These are phyloP conservation scores for Eucalyptus melliodora DNA, from an alignment of 345 rosid species.

Conservation along the genomic window DNA sequence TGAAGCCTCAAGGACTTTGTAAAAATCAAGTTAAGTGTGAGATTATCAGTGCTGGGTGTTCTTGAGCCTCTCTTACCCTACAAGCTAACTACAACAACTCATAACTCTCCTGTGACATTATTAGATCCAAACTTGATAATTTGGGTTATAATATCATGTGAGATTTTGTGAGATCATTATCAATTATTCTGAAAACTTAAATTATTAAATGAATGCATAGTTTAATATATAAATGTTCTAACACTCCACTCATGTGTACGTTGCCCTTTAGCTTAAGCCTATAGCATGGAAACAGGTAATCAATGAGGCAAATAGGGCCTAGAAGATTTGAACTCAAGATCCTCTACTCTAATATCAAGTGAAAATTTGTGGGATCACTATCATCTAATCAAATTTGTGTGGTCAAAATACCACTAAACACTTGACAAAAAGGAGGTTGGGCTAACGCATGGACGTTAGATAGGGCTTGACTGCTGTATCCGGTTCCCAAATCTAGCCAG, in stretches of 20 bases:
- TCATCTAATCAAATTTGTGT: neutral
- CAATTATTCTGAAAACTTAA: too few species aligned
- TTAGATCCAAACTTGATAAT: neutral
- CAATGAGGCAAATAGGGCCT: neutral
- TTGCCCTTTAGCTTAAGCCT: neutral
- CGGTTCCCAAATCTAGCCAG: neutral
- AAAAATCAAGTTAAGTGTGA: neutral
- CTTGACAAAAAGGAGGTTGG: neutral
- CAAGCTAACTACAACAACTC: neutral
- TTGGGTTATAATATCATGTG: accelerated
- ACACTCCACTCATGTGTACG: neutral
- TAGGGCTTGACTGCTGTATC: neutral
- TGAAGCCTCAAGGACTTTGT: neutral
- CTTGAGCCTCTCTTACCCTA: neutral
- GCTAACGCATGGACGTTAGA: neutral
- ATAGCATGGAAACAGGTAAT: neutral
- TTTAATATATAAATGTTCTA: too few species aligned
- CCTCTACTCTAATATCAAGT: neutral
- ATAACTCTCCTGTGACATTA: too few species aligned
- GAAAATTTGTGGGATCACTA: too few species aligned
- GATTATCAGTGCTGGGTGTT: neutral
- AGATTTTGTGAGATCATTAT: accelerated
- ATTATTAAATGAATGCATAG: neutral
- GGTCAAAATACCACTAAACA: neutral
- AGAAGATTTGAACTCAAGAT: too few species aligned